Base-by-base conservation (phyloP, 108 stramenopile species). In the Skeletonema tropicum region DNA sequence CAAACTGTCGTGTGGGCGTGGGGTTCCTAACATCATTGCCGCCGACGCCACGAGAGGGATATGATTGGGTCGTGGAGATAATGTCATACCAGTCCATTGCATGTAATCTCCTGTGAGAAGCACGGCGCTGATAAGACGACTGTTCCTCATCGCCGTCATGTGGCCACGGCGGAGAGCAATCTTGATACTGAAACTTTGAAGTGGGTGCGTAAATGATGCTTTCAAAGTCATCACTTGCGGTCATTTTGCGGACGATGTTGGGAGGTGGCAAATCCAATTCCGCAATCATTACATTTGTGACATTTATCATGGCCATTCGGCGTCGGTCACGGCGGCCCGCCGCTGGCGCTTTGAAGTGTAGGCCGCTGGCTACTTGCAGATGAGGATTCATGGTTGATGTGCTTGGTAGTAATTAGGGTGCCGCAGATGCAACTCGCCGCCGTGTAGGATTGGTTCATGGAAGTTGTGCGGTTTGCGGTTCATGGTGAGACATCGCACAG, bases 261-360 rank as follows among this genome's bases (percentile, higher is more conserved):
- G 52, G 23, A 55, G 52, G 52, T 55, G 52, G 5, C 52, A n/a
- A n/a, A 52, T 52, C 6, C 49, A n/a, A n/a, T n/a, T n/a, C 49
- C 21, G 19, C 49, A 55, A 23, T 9, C 23, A 55, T 8, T 0
- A 55, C 52, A 55, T 55, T 55, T 2, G 52, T 55, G 7, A 55
- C 21, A 55, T 55, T 23, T 23, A 23, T 23, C 52, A 55, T 55
- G 7, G 52, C 52, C 52, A 55, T 21, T 6, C 52, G 52, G 23
- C 52, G 52, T 8, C 38, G 38, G 38, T 55, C 21, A 6, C 52
- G 52, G 52, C 52, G 23, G 6, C 23, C 9, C 9, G 52, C 1
- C 8, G 52, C 52, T 19, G 48, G 14, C 19, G 48, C 52, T 45
- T 45, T 23, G 52, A 8, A 23, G 52, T 8, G 23, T 21, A 0